Evolutionary conservation across 345 rosid species (phyloP).

Genomic region (Camelina laxa): DNA sequence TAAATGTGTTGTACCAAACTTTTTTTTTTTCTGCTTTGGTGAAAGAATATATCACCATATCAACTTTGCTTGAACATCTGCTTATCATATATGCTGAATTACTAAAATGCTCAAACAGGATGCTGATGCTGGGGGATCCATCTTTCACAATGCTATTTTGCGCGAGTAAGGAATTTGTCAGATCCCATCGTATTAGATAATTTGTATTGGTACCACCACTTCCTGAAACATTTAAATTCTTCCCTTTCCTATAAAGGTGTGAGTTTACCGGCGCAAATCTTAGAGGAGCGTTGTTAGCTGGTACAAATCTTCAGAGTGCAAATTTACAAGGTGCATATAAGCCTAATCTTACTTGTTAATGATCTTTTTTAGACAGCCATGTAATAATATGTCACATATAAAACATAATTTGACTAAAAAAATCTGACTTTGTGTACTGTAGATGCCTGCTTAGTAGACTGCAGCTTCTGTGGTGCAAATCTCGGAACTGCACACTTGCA

Average conservation of each 20-base stretch:
- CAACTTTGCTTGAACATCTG: conserved; percentile 15
- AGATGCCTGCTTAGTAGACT: conserved; percentile 86
- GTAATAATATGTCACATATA: background rate
- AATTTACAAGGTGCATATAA: conserved; percentile 72
- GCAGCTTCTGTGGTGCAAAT: conserved; percentile 92
- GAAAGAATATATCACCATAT: background rate
- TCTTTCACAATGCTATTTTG: conserved; percentile 89
- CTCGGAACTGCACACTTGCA: conserved; percentile 90
- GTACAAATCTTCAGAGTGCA: conserved; percentile 93
- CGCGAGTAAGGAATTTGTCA: conserved; percentile 71
- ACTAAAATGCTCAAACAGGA: conserved; percentile 53
- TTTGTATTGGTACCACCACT: background rate
- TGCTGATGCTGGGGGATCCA: conserved; percentile 80
- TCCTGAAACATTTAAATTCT: background rate
- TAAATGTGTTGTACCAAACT: conserved; percentile 37
- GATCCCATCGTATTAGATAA: conserved; percentile 2
- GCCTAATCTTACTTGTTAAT: conserved; percentile 22
- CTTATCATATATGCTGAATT: conserved; percentile 28
- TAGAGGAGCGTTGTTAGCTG: conserved; percentile 85
- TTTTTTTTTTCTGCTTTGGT: background rate
- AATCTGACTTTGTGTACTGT: conserved; percentile 34
- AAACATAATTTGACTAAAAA: background rate
- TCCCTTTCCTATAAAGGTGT: conserved; percentile 74
- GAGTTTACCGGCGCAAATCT: conserved; percentile 91
- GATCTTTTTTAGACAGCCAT: background rate